Base-by-base conservation (phyloP, 2,329 filamentous ascomycete genomes). In the Hypoxylon sp. region DNA sequence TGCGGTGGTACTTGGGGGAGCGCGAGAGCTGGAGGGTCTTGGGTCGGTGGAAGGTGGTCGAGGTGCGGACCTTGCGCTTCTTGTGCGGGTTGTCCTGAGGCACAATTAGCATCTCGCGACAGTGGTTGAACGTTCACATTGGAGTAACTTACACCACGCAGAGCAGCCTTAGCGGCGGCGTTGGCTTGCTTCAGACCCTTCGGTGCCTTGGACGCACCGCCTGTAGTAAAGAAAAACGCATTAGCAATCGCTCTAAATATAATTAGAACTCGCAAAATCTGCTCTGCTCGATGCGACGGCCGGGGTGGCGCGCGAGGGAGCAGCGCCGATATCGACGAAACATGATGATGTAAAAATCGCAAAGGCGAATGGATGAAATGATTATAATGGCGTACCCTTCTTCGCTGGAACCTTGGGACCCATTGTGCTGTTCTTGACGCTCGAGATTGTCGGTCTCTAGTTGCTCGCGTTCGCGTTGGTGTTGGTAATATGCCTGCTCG, bases 11-110 rank as follows among this genome's bases (percentile, higher is more conserved):
- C 88, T 97, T 97, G 84, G 95, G 95, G 56, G 91, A 84, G 81
- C 96, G 93, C 79, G 94, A 92, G 79, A 98, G 90, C 84, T 92
- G 87, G 80, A 98, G 93, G 76, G 95, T 98, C 92, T 98, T 98
- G 81, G 96, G 96, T 80, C 90, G 91, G 91, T 97, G 95, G 92
- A 98, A 99, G 83, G 92, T 95, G 79, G 95, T 97, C 83, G 90
- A 94, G 82, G 90, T 89, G 83, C 95, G 92, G 85, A 97, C 90
- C 90, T 98, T 98, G 86, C 90, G 90, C 86, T 92, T 90, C 90
- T 97, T 97, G 86, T 96, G 90, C 71, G 83, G 80, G 82, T 85
- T 82, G 75, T 84, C 80, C 85, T 88, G 72, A 10, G 59, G 49
- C 27, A 64, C 55, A 40, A 55, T 79, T 66, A 79, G 74, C 44